Evolutionary conservation across 345 rosid genomes (phyloP), one percentile per base, ranked within the genome.

Genomic region (Syzygium aromaticum): DNA sequence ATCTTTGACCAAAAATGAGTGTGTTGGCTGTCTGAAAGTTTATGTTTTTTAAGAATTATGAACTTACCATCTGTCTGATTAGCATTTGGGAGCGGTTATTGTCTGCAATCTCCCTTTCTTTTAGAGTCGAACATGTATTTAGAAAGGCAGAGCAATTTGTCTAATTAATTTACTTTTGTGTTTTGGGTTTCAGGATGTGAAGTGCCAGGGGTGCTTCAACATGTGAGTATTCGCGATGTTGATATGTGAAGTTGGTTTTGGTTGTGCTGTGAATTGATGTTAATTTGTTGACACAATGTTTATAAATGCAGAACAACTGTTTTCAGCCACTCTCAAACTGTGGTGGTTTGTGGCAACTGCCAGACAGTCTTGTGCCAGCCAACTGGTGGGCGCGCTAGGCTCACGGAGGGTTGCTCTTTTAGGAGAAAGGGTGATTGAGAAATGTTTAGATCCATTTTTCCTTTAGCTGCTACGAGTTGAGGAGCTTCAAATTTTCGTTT

Each of bases 321-420:
- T 49, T 86, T 86, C n/a, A 86, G 87, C 64, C 87, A 86, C 82
- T 86, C 87, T 15, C 83, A 63, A 51, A 86, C 87, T 3, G 87
- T 86, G 53, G 87, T 86, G 21, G 87, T 86, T 30, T 86, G 87
- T 2, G 87, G 87, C 80, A 86, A 86, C 64, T 86, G 87, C 40
- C 87, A 86, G 87, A 86, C 87, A 0, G 87, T 86, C 54, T 63
- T 86, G 56, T 86, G 87, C 87, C 87, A 86, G 64, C 87, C 87
- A 17, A 86, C 87, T 0, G 87, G 87, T 51, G 87, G 87, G 28
- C 87, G 87, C 28, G 87, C 87, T 17, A 86, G 78, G 87, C 87
- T 86, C 80, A 86, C 87, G 3, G 87, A 86, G 82, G 87, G 80
- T 7, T 59, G 87, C 78, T 86, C 87, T 51, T 86, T 86, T 49